Evolutionary conservation across 768 basidiomycete species (phyloP).

Genomic region (Lentinula aciculospora): DNA sequence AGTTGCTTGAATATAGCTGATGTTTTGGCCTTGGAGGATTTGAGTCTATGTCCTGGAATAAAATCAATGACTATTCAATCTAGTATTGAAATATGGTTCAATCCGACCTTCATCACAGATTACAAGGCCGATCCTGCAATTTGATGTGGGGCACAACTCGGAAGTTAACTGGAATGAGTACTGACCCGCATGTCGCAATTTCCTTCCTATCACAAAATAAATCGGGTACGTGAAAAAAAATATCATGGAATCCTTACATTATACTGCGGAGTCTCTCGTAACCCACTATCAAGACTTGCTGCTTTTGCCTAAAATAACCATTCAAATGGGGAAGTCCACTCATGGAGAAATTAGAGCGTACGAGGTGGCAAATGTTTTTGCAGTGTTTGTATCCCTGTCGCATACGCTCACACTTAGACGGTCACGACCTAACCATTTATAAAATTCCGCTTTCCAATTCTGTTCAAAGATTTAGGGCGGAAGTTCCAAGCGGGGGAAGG

Average conservation of each 20-base stretch:
- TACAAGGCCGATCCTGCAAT: conserved; percentile 78
- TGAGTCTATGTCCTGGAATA: conserved; percentile 78
- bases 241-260: conserved; percentile 46
- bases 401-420: conserved; percentile 39
- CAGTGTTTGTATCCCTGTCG: conserved; percentile 32
- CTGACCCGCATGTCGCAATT: conserved; percentile 61
- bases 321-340: conserved; percentile 8
- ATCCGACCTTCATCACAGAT: conserved; percentile 87
- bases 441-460: conserved; percentile 96
- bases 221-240: neutral
- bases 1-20: conserved; percentile 80
- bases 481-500: neutral
- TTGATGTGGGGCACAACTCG: neutral
- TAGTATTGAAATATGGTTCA: neutral
- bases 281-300: conserved; percentile 89
- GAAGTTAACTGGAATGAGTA: neutral
- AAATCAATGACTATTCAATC: neutral
- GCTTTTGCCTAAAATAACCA: conserved; percentile 45
- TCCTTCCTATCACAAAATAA: conserved; percentile 34
- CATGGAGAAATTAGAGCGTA: neutral
- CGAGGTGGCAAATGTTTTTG: neutral
- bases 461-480: conserved; percentile 20
- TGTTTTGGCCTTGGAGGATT: conserved; percentile 89
- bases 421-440: conserved; percentile 79
- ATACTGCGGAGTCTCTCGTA: conserved; percentile 87